A percentile compares a stretch with the other conserved stretches of the same genome.
Evolutionary conservation across 148 eudicot species (phyloP).

Genomic region (Rhododendron molle): DNA sequence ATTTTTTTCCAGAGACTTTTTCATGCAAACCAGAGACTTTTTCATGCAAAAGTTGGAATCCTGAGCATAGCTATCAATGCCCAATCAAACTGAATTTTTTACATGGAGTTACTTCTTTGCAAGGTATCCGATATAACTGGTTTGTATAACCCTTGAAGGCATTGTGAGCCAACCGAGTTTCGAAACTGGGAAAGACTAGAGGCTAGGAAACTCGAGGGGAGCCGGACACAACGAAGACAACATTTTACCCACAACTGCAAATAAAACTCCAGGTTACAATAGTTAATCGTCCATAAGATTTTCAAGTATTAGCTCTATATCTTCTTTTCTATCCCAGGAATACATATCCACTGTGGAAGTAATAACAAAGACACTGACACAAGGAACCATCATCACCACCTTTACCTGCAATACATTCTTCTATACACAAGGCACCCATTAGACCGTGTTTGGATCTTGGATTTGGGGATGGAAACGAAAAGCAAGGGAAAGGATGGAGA

Average conservation of each 20-base stretch:
- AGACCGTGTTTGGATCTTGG: neutral
- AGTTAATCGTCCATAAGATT: neutral
- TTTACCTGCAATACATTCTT: constrained; percentile 3
- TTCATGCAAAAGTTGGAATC: neutral
- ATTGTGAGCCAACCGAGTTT: neutral
- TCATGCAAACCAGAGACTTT: neutral
- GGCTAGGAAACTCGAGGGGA: neutral
- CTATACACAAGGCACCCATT: constrained; percentile 4
- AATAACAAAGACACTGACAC: neutral
- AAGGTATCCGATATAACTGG: neutral
- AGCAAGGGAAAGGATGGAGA: neutral
- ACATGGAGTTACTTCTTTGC: neutral
- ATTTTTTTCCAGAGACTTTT: neutral
- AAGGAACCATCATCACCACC: neutral
- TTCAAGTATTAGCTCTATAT: neutral
- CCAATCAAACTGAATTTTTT: neutral
- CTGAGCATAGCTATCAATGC: neutral
- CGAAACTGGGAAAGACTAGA: neutral
- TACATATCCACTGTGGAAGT: neutral
- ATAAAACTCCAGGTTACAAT: neutral
- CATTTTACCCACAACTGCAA: neutral
- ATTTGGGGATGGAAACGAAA: neutral
- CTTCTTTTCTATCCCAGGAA: neutral
- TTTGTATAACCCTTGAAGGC: neutral
- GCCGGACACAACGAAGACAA: neutral